Evolutionary conservation across 176 grass and related monocot species (phyloP).

Genomic region (Eragrostis nindensis): DNA sequence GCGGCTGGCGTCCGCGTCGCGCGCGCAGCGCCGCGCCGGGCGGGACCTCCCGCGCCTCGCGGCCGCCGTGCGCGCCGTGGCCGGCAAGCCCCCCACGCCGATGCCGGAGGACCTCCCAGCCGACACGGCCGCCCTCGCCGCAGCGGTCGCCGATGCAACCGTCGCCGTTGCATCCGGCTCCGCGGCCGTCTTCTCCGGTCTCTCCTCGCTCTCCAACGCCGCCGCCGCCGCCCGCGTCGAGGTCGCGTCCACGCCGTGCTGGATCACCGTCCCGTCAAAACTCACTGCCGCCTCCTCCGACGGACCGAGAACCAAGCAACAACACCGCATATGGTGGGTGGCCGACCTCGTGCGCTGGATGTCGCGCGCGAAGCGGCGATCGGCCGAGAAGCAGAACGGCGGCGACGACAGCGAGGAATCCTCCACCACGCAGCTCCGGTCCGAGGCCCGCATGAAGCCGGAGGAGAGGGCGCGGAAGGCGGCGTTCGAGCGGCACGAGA

Average conservation of each 20-base stretch:
- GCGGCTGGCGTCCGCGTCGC: slow-evolving; percentile 41
- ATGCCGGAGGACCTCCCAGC: slow-evolving; percentile 5
- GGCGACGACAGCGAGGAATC: slow-evolving; percentile 15
- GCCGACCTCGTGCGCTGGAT: slow-evolving; percentile 69
- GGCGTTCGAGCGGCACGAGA: slow-evolving; percentile 48
- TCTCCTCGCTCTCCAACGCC: slow-evolving; percentile 43
- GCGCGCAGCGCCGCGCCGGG: slow-evolving; percentile 49
- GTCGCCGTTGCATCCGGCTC: slow-evolving; percentile 41
- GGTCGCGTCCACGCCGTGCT: slow-evolving; percentile 43
- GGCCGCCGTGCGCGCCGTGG: slow-evolving; percentile 31
- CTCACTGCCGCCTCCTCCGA: neutral
- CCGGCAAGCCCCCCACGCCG: neutral
- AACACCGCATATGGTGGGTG: slow-evolving; percentile 60
- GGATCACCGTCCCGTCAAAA: slow-evolving; percentile 22
- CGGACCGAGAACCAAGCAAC: neutral
- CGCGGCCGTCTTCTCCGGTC: slow-evolving; percentile 47
- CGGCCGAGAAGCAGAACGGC: slow-evolving; percentile 32
- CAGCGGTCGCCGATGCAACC: slow-evolving; percentile 29
- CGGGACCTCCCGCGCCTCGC: slow-evolving; percentile 43
- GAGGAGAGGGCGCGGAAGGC: slow-evolving; percentile 46
- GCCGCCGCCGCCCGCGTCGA: slow-evolving; percentile 40
- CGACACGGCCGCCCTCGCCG: slow-evolving; percentile 33
- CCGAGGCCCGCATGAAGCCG: slow-evolving; percentile 35
- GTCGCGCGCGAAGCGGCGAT: slow-evolving; percentile 60
- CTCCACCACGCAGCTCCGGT: slow-evolving; percentile 33